Evolutionary conservation across 176 grass and related monocot genomes (phyloP), one percentile per base, ranked within the genome.

Genomic region (Aegilops tauschii): DNA sequence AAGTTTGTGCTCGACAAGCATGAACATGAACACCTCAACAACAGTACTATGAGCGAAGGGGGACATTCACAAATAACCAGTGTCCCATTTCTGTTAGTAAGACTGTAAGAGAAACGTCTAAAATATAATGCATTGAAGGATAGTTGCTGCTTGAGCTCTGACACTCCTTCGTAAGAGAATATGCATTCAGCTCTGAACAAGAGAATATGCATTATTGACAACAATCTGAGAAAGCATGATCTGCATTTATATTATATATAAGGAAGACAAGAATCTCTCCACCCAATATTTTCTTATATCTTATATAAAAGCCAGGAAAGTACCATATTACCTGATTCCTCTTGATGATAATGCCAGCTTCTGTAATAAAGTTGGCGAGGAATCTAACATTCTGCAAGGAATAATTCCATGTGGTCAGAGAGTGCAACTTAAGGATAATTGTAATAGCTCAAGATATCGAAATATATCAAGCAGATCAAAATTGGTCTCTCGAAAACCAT

Each of bases 281-380:
- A 12, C 5, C 1, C 34, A 61, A 75, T 69, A 25, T 12, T 50
- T 42, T 6, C 11, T 47, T 21, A n/a, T 83, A 36, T 83, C 56
- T 29, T 50, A 72, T 40, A 10, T 39, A n/a, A 18, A 32, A 7
- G 68, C 0, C 5, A 40, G 34, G 61, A 62, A 61, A 62, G 7
- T 94, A 86, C 66, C 61, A 6, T 59, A 18, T 83, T 90, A 95
- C 96, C 85, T 98, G 92, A 72, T 90, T 98, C 87, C 96, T 98
- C 78, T 94, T 98, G 61, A 95, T 94, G 78, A 98, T 95, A 85
- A 98, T 98, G 62, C 90, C 96, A 66, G 96, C 91, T 82, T 98
- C 96, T 50, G 96, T 98, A 77, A 98, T 50, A 47, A 98, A 98
- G 56, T 95, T 94, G 8, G 91, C 45, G 32, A 98, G 90, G 59